Conservation (phyloP, 176 grass and related monocot species). For the Stipa capillata region DNA sequence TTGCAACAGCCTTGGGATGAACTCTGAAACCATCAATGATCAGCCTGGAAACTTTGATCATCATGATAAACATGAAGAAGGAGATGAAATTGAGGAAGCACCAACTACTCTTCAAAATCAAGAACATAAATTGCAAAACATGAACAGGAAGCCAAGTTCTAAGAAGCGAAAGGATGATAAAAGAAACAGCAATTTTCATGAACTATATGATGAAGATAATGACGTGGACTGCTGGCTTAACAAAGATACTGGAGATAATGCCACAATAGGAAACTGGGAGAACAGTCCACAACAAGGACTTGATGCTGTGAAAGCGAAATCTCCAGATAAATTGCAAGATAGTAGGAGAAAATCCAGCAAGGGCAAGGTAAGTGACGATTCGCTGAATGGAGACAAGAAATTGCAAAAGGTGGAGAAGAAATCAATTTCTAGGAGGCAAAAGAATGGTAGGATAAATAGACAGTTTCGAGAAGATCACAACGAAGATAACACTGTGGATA, state of each 20-base stretch:
- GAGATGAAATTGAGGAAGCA: constrained; percentile 7
- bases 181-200: constrained; percentile 13
- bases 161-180: constrained; percentile 26
- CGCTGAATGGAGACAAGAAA: constrained; percentile 15
- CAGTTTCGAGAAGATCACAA: constrained; percentile 18
- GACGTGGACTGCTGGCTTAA: constrained; percentile 9
- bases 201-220: constrained; percentile 13
- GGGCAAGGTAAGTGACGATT: constrained; percentile 18
- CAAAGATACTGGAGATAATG: constrained; percentile 31
- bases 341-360: constrained; percentile 48
- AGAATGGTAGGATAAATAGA: constrained; percentile 25
- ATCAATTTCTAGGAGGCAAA: constrained; percentile 29
- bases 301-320: constrained; percentile 40
- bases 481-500: not conserved
- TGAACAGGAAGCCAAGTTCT: constrained; percentile 19
- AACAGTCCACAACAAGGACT: constrained; percentile 20
- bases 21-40: not conserved
- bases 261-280: constrained; percentile 10
- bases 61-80: constrained; percentile 24
- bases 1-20: not conserved
- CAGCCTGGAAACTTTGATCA: constrained; percentile 14
- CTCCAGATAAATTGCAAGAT: constrained; percentile 22
- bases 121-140: constrained; percentile 22
- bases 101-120: constrained; percentile 9
- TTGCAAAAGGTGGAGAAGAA: constrained; percentile 33